Conservation (phyloP, 1,284 basidiomycete species). For the Termitomyces sp. region DNA sequence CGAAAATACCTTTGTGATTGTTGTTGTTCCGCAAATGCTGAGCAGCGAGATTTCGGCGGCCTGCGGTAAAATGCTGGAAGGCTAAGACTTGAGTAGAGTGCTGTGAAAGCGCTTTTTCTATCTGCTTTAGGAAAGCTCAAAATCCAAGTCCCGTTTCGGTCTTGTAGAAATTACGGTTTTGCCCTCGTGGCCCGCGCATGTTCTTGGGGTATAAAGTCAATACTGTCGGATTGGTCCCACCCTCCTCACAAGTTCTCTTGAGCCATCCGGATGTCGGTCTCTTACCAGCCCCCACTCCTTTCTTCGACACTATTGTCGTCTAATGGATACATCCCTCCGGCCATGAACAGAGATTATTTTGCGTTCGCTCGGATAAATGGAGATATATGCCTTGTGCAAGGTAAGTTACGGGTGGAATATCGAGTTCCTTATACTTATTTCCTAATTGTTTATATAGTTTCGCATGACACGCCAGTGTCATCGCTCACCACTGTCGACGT, state of each 20-base stretch:
- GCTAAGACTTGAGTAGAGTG: too few species aligned
- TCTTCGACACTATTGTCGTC: background rate
- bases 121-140: constrained; percentile 5
- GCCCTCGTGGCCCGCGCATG: constrained; percentile 36
- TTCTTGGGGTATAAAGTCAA: constrained; percentile 25
- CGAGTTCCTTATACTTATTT: background rate
- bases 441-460: background rate
- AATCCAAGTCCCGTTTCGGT: constrained; percentile 10
- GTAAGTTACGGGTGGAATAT: constrained; percentile 22
- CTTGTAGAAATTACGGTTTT: constrained; percentile 17
- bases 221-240: constrained; percentile 3
- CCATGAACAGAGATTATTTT: constrained; percentile 29
- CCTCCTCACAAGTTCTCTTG: background rate
- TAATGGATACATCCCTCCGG: constrained; percentile 4
- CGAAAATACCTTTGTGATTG: background rate
- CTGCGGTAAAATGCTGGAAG: background rate
- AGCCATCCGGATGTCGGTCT: constrained; percentile 9
- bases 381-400: constrained; percentile 44
- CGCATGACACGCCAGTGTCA: constrained; percentile 17
- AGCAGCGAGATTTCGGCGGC: background rate
- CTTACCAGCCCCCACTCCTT: constrained; percentile 1
- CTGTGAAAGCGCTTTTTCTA: background rate
- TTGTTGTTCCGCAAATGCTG: background rate
- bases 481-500: constrained; percentile 37
- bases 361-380: constrained; percentile 45